Evolutionary conservation across 768 basidiomycete genomes (phyloP).

Genomic region (Amanita thiersii): DNA sequence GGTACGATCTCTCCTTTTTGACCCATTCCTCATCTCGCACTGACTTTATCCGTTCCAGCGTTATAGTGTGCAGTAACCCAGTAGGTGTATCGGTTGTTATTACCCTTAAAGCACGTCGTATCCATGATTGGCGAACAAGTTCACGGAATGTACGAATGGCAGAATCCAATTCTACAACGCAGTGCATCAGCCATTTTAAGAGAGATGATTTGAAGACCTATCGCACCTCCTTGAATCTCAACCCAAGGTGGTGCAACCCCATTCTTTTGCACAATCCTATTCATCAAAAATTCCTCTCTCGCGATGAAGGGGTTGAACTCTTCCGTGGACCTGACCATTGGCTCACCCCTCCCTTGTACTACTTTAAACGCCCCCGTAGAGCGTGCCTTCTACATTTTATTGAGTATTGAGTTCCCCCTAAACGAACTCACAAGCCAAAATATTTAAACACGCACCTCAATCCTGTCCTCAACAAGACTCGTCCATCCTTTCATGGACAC

Average conservation of each 20-base stretch:
- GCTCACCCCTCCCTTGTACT: conserved; percentile 56
- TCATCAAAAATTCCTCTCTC: conserved; percentile 78
- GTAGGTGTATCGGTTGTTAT: conserved; percentile 39
- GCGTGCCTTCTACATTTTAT: conserved; percentile 44
- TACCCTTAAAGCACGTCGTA: conserved; percentile 63
- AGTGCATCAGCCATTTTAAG: background rate
- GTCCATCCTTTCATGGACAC: conserved; percentile 68
- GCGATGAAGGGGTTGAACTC: conserved; percentile 53
- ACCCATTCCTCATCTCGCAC: conserved; percentile 69
- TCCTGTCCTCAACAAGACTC: conserved; percentile 67
- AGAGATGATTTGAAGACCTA: background rate
- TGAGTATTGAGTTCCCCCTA: background rate
- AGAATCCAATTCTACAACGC: conserved; percentile 52
- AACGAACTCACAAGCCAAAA: background rate
- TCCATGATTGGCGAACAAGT: conserved; percentile 60
- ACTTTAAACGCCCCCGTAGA: conserved; percentile 61
- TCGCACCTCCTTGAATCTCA: conserved; percentile 64
- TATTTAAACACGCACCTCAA: conserved; percentile 43
- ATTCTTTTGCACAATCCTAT: conserved; percentile 74
- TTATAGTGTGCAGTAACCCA: conserved; percentile 26
- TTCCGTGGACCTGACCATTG: conserved; percentile 26
- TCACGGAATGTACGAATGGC: conserved; percentile 55
- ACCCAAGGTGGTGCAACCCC: conserved; percentile 87
- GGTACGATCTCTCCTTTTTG: conserved; percentile 55
- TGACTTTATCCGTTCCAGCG: conserved; percentile 24